A percentile compares a stretch with the other conserved stretches of the same genome.
These are phyloP conservation scores for Cinchona pubescens DNA, from an alignment of 257 asterid species.

Conservation along the genomic window DNA sequence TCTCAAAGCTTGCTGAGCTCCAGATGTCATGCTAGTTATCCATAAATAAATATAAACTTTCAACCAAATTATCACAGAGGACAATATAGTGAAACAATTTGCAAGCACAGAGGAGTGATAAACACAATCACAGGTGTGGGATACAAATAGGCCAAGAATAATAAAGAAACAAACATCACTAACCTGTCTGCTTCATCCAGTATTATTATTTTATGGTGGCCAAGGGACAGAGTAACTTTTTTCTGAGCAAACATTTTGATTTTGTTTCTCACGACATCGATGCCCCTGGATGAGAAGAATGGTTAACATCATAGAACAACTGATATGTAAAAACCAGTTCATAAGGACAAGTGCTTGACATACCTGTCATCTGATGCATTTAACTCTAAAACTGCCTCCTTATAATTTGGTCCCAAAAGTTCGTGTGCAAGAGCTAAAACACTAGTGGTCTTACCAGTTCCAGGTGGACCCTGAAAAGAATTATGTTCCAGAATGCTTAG, in stretches of 20 bases:
- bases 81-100: neutral
- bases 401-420: slow-evolving; percentile 81
- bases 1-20: slow-evolving; percentile 98
- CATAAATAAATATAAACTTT: slow-evolving; percentile 24
- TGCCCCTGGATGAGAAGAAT: slow-evolving; percentile 54
- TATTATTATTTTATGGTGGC: slow-evolving; percentile 83
- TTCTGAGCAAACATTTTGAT: slow-evolving; percentile 98
- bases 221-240: slow-evolving; percentile 86
- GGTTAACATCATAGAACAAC: neutral
- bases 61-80: neutral
- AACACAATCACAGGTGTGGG: neutral
- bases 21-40: slow-evolving; percentile 83
- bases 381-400: slow-evolving; percentile 87
- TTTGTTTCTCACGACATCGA: slow-evolving; percentile 94
- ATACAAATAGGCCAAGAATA: slow-evolving; percentile 5
- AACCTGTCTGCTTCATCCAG: slow-evolving; percentile 99
- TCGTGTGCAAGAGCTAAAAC: slow-evolving; percentile 95
- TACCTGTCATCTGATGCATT: slow-evolving; percentile 98
- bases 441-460: slow-evolving; percentile 96
- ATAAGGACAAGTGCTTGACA: neutral
- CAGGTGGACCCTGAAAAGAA: slow-evolving; percentile 79
- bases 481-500: neutral
- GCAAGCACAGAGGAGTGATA: neutral
- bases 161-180: slow-evolving; percentile 11
- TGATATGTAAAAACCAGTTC: neutral